Base-by-base conservation (phyloP, 2,329 filamentous ascomycete species). In the Leptographium lundbergii region DNA sequence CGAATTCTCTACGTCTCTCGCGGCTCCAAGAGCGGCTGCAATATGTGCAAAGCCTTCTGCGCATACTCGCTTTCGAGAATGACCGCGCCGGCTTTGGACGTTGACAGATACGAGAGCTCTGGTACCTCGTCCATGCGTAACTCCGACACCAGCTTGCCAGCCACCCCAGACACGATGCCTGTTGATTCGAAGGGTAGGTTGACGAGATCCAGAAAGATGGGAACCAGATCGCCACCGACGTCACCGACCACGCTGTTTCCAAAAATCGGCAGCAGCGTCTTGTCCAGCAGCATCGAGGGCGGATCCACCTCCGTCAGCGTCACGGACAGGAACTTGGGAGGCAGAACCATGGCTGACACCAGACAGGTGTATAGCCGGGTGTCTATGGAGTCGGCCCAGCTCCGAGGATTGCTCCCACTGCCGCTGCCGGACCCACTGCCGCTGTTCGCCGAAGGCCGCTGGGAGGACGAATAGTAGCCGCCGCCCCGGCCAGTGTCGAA, bases 151-250 rank as follows among this genome's bases (percentile, higher is more conserved):
- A 97, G 77, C 58, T 85, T 81, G 29, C 91, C 89, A 0, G 92
- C 91, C 2, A 99, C 89, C 32, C 94, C 92, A 65, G 91, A 96
- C 4, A 99, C 90, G 60, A 99, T 96, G 25, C 92, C 92, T 0
- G 91, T 95, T 9, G 90, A 91, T 70, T 96, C 90, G 50, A 92
- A 79, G 0, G 92, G 89, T 48, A 97, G 75, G 50, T 83, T 84
- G 24, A 82, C 84, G 29, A 99, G 78, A 66, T 97, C 90, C 4
- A 99, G 79, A 60, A 91, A 92, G 65, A 99, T 94, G 1, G 94
- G 91, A 1, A 95, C 83, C 39, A 91, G 77, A 60, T 82, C 83
- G 64, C 85, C 85, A 57, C 84, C 84, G 54, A 82, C 88, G 61
- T 86, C 79, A 14, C 89, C 91, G 0, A 96, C 81, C 2, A 97